Evolutionary conservation across 805 yeast species (phyloP).

Genomic region (Candida alai): DNA sequence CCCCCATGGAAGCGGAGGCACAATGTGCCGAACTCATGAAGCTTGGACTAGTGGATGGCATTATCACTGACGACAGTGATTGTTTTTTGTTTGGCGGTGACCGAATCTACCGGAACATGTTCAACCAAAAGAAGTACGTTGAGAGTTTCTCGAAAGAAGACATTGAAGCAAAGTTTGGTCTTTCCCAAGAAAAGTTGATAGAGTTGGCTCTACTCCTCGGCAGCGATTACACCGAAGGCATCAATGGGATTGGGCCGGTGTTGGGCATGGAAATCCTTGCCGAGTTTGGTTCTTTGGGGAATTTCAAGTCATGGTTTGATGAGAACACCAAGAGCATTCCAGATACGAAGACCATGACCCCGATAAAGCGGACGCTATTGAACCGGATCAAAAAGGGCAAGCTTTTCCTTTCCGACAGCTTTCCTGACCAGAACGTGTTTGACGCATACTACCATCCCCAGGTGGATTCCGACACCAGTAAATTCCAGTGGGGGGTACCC

Average conservation of each 20-base stretch:
- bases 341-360: constrained; percentile 35
- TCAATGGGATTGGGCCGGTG: constrained; percentile 93
- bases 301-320: constrained; percentile 57
- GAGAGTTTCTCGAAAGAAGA: constrained; percentile 70
- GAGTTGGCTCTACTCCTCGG: constrained; percentile 84
- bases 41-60: constrained; percentile 85
- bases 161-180: constrained; percentile 59
- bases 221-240: constrained; percentile 92
- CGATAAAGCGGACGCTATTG: constrained; percentile 56
- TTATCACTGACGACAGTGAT: constrained; percentile 96
- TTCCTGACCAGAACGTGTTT: constrained; percentile 66
- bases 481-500: constrained; percentile 88
- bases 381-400: constrained; percentile 51
- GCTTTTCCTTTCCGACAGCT: constrained; percentile 52
- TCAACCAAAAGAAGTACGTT: constrained; percentile 87
- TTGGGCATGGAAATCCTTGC: constrained; percentile 86
- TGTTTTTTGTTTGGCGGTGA: constrained; percentile 91
- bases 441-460: constrained; percentile 79
- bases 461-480: constrained; percentile 76
- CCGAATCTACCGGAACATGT: constrained; percentile 83
- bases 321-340: constrained; percentile 35
- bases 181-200: constrained; percentile 61
- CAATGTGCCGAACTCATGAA: constrained; percentile 81
- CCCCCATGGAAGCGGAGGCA: constrained; percentile 99
- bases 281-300: constrained; percentile 56